Conservation (phyloP, 2,329 filamentous ascomycete species). For the Aspergillus sp. region DNA sequence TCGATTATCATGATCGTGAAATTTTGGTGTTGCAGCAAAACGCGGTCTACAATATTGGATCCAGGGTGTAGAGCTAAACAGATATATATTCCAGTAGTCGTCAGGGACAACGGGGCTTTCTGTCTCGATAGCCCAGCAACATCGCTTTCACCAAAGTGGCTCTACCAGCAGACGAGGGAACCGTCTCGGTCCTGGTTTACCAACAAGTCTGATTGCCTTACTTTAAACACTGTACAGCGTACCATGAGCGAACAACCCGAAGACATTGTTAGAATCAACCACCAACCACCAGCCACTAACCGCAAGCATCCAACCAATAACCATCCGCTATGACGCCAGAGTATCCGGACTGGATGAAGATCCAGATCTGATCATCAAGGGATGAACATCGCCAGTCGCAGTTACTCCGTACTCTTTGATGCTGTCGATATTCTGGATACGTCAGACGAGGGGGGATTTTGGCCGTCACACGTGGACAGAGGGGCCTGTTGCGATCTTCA, state of each 20-base stretch:
- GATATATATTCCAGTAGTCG: slow-evolving; percentile 5
- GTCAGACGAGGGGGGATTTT: slow-evolving; percentile 7
- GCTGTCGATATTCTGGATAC: slow-evolving; percentile 15
- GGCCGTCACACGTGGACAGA: slow-evolving; percentile 16
- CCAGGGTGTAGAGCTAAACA: background rate
- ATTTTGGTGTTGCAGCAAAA: background rate
- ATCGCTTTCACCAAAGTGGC: background rate
- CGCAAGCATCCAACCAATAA: background rate
- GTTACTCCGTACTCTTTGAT: background rate
- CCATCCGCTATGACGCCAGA: background rate
- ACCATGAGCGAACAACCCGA: background rate
- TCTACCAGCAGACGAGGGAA: background rate
- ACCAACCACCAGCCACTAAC: background rate
- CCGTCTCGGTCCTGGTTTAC: background rate
- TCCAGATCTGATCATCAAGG: slow-evolving; percentile 7
- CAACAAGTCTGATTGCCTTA: background rate
- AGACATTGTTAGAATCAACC: background rate
- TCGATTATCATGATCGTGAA: slow-evolving; percentile 5
- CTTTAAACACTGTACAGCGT: background rate
- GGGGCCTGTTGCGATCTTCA: slow-evolving; percentile 2
- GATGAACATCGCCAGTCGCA: background rate
- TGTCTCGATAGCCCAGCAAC: background rate
- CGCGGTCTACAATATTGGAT: background rate
- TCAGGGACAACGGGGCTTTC: background rate
- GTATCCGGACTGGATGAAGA: background rate